phyloP scores from a whole-genome alignment of 208 protist species.

The Crithidia expoeki region DNA sequence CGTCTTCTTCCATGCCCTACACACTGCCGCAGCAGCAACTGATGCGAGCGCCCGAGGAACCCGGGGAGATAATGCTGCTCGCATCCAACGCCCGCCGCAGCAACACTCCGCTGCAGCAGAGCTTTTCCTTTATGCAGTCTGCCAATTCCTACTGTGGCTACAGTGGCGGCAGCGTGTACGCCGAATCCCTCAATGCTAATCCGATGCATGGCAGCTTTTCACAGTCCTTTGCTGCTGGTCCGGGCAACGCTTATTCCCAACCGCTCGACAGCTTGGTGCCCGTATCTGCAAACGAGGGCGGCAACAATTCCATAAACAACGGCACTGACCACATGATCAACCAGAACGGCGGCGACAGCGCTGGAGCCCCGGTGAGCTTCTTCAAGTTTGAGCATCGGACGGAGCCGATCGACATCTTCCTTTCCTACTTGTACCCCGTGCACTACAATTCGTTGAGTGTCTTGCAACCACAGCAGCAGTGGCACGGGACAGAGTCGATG shows the following conservation, averaged over 20 bases:
- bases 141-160: slow-evolving; percentile 10
- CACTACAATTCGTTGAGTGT: slow-evolving; percentile 87
- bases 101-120: slow-evolving; percentile 10
- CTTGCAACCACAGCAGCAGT: slow-evolving; percentile 2
- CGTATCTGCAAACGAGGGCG: not conserved
- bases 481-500: not conserved
- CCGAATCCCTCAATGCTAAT: slow-evolving; percentile 7
- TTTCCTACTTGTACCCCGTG: slow-evolving; percentile 89
- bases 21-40: not conserved
- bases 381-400: slow-evolving; percentile 71
- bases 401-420: slow-evolving; percentile 83
- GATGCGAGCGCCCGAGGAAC: not conserved
- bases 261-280: slow-evolving; percentile 18
- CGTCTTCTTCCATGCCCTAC: slow-evolving; percentile 2
- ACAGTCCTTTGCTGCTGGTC: not conserved
- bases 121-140: slow-evolving; percentile 22
- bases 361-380: slow-evolving; percentile 19
- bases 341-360: not conserved
- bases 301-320: not conserved
- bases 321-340: not conserved
- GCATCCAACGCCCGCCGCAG: slow-evolving; percentile 15
- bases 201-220: slow-evolving; percentile 9
- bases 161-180: slow-evolving; percentile 4
- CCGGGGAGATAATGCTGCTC: slow-evolving; percentile 28
- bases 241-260: slow-evolving; percentile 1